Base-by-base conservation (phyloP, 371 early-diverging fungal genomes). In the Agmasoma carcini region DNA sequence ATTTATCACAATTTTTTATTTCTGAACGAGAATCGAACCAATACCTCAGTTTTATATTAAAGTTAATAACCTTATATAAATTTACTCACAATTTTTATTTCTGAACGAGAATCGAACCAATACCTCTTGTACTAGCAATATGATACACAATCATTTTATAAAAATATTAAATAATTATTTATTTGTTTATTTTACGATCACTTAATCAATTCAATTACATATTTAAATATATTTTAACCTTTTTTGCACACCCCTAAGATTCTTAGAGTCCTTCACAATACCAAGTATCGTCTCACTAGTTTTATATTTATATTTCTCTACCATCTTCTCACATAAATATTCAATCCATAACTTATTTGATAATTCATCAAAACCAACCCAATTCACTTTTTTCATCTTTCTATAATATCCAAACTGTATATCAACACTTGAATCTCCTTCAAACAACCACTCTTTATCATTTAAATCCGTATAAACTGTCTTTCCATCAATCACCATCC, bases 331-430 rank as follows among this genome's bases (percentile, higher is more conserved):
- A 30, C 63, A 25, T 22, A 72, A 40, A 56, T 72, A 72, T 37
- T 39, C 37, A 6, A 68, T 33, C 63, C 45, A 52, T 1, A 52
- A 68, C 17, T 80, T 65, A 61, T 80, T 82, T 2, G 80, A 80
- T 47, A 65, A 61, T 0, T 81, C 80, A 50, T 63, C 61, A 37
- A 74, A 80, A 0, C 52, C 61, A 0, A 60, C 37, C 83, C 83
- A 82, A 38, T 76, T 65, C 25, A 64, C 70, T 25, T 63, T 65
- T 25, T 76, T 76, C 86, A 85, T 85, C 73, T 75, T 73, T 48
- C 83, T 72, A 55, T 86, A 86, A 22, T 85, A 77, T 33, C 81
- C 83, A 66, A 78, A 85, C 72, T 84, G 85, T 33, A 78, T 72
- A 65, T 85, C 85, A 25, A 45, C 49, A 1, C 0, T 19, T 17